Evolutionary conservation across 73 alveolate genomes (phyloP).

Genomic region (Tetrahymena elliotti): DNA sequence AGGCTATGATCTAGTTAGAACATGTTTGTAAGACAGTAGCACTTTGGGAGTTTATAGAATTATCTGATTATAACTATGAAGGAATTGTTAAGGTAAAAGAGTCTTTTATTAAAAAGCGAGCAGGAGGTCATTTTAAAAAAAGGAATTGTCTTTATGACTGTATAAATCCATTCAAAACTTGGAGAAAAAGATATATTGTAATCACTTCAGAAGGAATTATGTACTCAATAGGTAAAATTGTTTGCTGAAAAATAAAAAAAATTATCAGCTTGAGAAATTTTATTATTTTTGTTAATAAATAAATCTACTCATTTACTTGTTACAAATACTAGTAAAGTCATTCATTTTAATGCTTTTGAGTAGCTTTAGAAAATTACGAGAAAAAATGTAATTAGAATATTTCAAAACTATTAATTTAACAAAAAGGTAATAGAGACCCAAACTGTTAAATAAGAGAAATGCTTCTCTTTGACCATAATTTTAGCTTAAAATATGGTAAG

Average conservation of each 20-base stretch:
- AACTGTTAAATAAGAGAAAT: constrained; percentile 16
- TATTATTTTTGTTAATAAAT: no score
- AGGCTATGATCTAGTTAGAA: neutral
- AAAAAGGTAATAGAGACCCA: neutral
- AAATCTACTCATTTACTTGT: neutral
- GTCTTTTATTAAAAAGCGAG: neutral
- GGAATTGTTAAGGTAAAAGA: neutral
- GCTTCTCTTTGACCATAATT: constrained; percentile 30
- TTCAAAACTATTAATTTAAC: neutral
- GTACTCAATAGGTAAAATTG: neutral
- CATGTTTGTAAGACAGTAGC: neutral
- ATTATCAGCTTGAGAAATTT: neutral
- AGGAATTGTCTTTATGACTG: neutral
- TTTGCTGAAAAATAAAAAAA: neutral
- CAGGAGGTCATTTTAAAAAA: neutral
- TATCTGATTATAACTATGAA: neutral
- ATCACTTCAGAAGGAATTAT: constrained; percentile 6
- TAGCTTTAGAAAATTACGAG: neutral
- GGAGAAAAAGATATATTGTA: constrained; percentile 19
- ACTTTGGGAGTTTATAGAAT: neutral
- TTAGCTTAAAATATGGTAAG: constrained; percentile 17
- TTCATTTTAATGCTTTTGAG: neutral
- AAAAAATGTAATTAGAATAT: neutral
- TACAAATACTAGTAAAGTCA: no score
- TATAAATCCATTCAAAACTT: neutral